A percentile compares a stretch with the other conserved stretches of the same genome.
Evolutionary conservation across 2,329 filamentous ascomycete genomes (phyloP).

Genomic region (Fusarium dimerum): DNA sequence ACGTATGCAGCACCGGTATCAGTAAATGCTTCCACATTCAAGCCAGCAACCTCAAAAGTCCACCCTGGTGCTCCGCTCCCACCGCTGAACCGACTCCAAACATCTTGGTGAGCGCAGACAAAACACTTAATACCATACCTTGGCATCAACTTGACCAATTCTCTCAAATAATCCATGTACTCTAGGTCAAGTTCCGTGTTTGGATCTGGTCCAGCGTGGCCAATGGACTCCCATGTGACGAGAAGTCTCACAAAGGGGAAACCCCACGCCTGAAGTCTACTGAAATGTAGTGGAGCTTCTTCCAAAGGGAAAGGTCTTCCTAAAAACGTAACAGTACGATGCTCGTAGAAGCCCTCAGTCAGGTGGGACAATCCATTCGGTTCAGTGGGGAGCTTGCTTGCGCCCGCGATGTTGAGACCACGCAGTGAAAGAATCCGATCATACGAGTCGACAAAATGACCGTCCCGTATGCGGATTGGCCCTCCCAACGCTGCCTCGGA

Average conservation of each 20-base stretch:
- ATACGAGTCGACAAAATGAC: conserved; percentile 37
- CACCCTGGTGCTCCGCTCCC: conserved; percentile 44
- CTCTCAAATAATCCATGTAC: conserved; percentile 40
- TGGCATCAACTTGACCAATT: conserved; percentile 39
- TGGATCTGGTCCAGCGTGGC: conserved; percentile 34
- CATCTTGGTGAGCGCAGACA: conserved; percentile 45
- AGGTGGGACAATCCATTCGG: conserved; percentile 41
- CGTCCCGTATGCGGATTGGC: conserved; percentile 30
- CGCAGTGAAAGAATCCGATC: conserved; percentile 41
- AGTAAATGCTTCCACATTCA: conserved; percentile 40
- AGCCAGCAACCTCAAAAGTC: conserved; percentile 43
- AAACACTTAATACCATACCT: conserved; percentile 42
- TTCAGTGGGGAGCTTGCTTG: conserved; percentile 41
- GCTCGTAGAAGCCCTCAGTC: conserved; percentile 42
- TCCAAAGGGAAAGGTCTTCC: conserved; percentile 41
- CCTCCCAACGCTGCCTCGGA: conserved; percentile 38
- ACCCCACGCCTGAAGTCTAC: conserved; percentile 40
- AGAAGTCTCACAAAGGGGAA: conserved; percentile 41
- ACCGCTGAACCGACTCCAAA: conserved; percentile 45
- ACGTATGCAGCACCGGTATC: conserved; percentile 37
- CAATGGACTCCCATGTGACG: conserved; percentile 45
- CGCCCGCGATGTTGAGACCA: conserved; percentile 44
- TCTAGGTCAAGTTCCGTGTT: conserved; percentile 37
- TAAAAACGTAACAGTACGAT: conserved; percentile 40
- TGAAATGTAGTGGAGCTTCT: conserved; percentile 41